These are phyloP conservation scores for Colletotrichum eleusines DNA, from an alignment of 2,329 filamentous ascomycete species.

Conservation along the genomic window DNA sequence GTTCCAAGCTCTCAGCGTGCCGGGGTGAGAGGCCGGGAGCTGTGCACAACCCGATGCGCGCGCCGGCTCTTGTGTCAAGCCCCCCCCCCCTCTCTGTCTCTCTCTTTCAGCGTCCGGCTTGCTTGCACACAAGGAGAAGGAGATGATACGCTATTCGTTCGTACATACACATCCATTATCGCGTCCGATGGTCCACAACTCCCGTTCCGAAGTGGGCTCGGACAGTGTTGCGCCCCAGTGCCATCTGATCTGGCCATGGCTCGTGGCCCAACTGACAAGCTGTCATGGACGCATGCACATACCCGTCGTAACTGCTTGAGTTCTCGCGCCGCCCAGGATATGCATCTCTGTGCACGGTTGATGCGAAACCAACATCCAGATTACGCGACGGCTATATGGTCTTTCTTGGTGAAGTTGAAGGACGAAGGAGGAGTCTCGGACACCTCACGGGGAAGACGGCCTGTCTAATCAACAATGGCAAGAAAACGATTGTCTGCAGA, in stretches of 20 bases:
- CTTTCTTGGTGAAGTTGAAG: not conserved
- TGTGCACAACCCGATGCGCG: not conserved
- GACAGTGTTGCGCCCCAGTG: constrained; percentile 30
- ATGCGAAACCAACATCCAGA: not conserved
- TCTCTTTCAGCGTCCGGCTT: not conserved
- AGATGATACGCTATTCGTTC: not conserved
- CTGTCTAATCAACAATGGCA: no score
- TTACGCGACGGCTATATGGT: not conserved
- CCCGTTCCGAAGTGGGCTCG: constrained; percentile 33
- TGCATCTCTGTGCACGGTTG: not conserved
- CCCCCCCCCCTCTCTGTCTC: not conserved
- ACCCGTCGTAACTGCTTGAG: constrained; percentile 19
- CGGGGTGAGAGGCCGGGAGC: not conserved
- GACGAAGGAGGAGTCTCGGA: no score
- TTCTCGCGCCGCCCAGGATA: constrained; percentile 10
- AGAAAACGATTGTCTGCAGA: not conserved
- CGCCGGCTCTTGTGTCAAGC: constrained; percentile 11
- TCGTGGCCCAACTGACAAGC: constrained; percentile 37
- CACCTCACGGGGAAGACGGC: no score
- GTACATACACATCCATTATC: not conserved
- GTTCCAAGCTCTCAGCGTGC: constrained; percentile 9
- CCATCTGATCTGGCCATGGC: constrained; percentile 38
- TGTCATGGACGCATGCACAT: constrained; percentile 38
- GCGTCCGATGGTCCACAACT: constrained; percentile 5
- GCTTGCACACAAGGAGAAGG: not conserved